phyloP scores from a whole-genome alignment of 2,329 filamentous ascomycete genomes.

The Epichloe gansuensis region DNA sequence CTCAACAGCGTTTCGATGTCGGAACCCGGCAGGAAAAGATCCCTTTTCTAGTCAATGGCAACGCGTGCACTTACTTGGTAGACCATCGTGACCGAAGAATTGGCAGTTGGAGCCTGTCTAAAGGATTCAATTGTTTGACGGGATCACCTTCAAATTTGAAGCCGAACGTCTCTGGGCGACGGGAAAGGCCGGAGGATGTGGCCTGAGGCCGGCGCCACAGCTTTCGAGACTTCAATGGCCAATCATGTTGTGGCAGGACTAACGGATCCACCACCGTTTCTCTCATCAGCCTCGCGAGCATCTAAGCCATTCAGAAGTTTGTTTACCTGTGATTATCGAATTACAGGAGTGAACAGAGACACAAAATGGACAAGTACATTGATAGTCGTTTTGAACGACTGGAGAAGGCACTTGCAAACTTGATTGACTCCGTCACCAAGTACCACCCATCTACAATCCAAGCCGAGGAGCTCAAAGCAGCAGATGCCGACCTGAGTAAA shows the following conservation, averaged over 20 bases:
- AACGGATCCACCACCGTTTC: conserved; percentile 11
- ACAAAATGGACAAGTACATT: conserved; percentile 47
- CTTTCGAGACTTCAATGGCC: conserved; percentile 3
- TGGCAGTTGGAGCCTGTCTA: conserved; percentile 17
- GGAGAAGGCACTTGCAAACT: conserved; percentile 50
- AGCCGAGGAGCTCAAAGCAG: conserved; percentile 55
- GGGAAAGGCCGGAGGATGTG: conserved; percentile 20
- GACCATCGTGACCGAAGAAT: conserved; percentile 25
- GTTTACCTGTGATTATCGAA: neutral
- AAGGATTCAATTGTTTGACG: conserved; percentile 24
- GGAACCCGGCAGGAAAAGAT: neutral
- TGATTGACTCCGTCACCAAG: conserved; percentile 70
- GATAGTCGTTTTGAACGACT: conserved; percentile 52
- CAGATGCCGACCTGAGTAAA: conserved; percentile 53
- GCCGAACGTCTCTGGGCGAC: conserved; percentile 16
- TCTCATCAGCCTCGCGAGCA: neutral
- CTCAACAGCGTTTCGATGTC: neutral
- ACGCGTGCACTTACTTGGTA: conserved; percentile 21
- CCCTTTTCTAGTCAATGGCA: neutral
- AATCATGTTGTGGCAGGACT: conserved; percentile 6
- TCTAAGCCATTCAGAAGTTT: neutral
- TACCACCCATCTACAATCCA: conserved; percentile 62
- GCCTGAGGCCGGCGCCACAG: conserved; percentile 16
- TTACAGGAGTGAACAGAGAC: neutral
- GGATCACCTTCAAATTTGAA: conserved; percentile 8